Conservation (phyloP, 768 basidiomycete genomes). For the Holtermanniella nyarrowii region DNA sequence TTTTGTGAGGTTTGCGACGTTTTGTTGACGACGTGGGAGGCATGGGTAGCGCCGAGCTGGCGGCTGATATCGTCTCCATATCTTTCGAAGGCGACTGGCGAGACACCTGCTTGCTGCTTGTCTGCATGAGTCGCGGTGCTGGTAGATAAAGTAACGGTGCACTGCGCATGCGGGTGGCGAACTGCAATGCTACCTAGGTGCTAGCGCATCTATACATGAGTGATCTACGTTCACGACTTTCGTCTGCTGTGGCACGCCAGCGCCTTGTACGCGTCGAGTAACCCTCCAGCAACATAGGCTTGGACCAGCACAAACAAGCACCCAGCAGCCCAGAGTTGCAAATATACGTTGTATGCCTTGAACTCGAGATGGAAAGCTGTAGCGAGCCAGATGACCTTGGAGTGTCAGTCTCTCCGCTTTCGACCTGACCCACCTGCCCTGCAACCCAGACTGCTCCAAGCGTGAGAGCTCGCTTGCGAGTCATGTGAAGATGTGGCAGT, state of each 20-base stretch:
- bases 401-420: not conserved
- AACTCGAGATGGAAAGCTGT: conserved; percentile 88
- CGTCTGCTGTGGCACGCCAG: no score
- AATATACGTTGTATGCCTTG: conserved; percentile 61
- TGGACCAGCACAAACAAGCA: not conserved
- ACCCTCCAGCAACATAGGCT: not conserved
- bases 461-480: conserved; percentile 43
- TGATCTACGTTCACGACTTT: no score
- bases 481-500: conserved; percentile 55
- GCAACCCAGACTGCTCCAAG: conserved; percentile 59
- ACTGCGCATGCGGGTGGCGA: no score
- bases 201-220: no score
- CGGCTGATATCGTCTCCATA: no score
- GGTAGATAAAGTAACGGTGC: no score
- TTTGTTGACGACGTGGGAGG: not conserved
- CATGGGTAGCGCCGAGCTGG: not conserved
- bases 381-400: conserved; percentile 75
- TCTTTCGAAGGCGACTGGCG: no score
- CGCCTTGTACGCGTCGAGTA: not conserved
- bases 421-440: conserved; percentile 45
- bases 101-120: no score
- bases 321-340: conserved; percentile 66
- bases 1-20: not conserved
- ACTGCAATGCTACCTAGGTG: no score
- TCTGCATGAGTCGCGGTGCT: no score